Conservation (phyloP, 768 basidiomycete genomes). For the Tylopilus subfusipes region DNA sequence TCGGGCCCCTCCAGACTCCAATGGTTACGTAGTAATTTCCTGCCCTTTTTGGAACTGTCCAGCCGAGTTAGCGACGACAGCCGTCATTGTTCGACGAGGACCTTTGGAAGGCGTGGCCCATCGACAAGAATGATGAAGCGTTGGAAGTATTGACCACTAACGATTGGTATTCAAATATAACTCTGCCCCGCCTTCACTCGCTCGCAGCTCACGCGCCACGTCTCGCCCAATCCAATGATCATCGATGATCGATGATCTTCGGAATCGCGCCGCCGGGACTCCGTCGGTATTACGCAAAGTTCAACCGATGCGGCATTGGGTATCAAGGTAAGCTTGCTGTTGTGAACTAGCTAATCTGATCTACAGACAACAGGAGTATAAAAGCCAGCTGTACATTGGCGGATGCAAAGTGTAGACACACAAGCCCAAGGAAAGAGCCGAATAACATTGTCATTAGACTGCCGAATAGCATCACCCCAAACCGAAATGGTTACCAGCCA, state of each 20-base stretch:
- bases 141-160: background rate
- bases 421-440: background rate
- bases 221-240: background rate
- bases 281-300: background rate
- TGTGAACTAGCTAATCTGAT: background rate
- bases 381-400: background rate
- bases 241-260: too few species aligned
- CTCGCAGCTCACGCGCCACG: background rate
- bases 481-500: background rate
- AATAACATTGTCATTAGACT: background rate
- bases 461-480: background rate
- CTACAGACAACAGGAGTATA: constrained; percentile 2
- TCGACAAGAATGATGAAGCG: background rate
- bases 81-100: background rate
- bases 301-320: background rate
- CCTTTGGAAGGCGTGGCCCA: background rate
- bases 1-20: background rate
- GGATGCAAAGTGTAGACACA: background rate
- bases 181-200: background rate
- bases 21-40: constrained; percentile 10
- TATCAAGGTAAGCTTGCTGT: background rate
- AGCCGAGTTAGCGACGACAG: background rate
- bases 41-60: constrained; percentile 14
- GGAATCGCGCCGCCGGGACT: background rate
- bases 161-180: background rate